Conservation (phyloP, 108 stramenopile species). For the Stephanodiscus minutulus region DNA sequence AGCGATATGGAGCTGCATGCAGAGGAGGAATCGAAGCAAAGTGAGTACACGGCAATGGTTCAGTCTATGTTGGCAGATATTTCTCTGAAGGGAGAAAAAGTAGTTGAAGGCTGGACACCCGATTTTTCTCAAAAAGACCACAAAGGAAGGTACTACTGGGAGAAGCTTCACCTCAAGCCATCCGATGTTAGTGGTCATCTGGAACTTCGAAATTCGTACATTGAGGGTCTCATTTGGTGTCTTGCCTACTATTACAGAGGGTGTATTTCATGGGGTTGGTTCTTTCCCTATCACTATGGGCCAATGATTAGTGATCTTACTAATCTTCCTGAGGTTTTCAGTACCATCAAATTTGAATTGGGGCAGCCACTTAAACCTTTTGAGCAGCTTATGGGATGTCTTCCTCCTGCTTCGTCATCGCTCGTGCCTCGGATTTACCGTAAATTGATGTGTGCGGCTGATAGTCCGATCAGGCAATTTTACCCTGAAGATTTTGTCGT, state of each 20-base stretch:
- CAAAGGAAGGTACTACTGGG: constrained; percentile 95
- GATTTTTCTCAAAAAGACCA: constrained; percentile 79
- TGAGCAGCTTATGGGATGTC: constrained; percentile 96
- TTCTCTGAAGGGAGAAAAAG: constrained; percentile 32
- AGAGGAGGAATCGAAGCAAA: constrained; percentile 78
- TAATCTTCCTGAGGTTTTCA: constrained; percentile 81
- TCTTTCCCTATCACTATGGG: constrained; percentile 97
- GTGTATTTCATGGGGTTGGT: constrained; percentile 99
- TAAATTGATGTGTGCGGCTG: constrained; percentile 78
- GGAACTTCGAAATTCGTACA: constrained; percentile 79
- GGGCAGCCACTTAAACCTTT: constrained; percentile 92
- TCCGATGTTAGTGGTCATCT: constrained; percentile 69
- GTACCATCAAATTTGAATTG: constrained; percentile 81
- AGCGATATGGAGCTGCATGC: constrained; percentile 81
- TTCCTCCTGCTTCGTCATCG: constrained; percentile 87
- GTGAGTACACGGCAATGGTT: constrained; percentile 71
- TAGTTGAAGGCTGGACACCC: constrained; percentile 77
- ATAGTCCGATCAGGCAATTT: constrained; percentile 92
- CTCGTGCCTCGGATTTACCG: constrained; percentile 91
- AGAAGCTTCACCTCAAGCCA: constrained; percentile 89
- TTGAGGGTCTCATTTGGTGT: constrained; percentile 99
- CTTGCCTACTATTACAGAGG: constrained; percentile 98
- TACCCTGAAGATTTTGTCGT: constrained; percentile 94
- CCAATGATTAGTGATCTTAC: constrained; percentile 94
- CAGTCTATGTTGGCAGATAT: constrained; percentile 59